phyloP scores from a whole-genome alignment of 352 stramenopile species.

The Phytophthora syringae region DNA sequence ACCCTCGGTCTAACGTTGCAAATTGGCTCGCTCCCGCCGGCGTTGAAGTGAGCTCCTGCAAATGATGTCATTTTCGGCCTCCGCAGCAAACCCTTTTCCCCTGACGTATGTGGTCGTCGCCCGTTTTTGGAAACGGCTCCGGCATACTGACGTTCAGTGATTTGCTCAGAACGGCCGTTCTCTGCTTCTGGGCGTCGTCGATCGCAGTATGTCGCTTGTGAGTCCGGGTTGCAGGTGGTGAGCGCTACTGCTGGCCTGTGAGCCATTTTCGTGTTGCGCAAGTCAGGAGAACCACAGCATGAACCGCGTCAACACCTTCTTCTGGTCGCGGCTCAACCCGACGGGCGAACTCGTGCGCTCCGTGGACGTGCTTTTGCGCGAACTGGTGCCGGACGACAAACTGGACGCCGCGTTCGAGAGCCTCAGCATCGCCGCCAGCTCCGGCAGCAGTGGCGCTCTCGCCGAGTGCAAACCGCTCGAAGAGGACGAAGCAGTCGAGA shows the following conservation, averaged over 20 bases:
- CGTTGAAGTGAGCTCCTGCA: conserved; percentile 19
- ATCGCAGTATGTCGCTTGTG: conserved; percentile 32
- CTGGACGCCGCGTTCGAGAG: conserved; percentile 59
- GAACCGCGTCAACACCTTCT: conserved; percentile 82
- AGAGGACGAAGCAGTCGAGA: conserved; percentile 22
- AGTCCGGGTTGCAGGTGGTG: conserved; percentile 36
- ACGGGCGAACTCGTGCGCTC: conserved; percentile 78
- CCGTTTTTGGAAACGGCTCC: too few species aligned
- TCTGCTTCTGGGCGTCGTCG: conserved; percentile 20
- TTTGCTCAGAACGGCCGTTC: not conserved
- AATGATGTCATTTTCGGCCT: conserved; percentile 33
- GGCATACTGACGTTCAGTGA: conserved; percentile 21
- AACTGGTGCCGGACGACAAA: conserved; percentile 69
- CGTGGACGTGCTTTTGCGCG: conserved; percentile 63
- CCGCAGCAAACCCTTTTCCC: conserved; percentile 15
- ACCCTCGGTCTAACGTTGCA: conserved; percentile 1
- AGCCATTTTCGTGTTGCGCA: conserved; percentile 43
- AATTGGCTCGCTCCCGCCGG: not conserved
- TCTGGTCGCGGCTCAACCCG: conserved; percentile 76
- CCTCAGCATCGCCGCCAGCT: conserved; percentile 46
- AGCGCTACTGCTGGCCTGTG: conserved; percentile 19
- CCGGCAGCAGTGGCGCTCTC: conserved; percentile 4
- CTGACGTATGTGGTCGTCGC: conserved; percentile 32
- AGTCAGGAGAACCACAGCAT: too few species aligned
- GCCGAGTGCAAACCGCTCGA: conserved; percentile 29